Conservation (phyloP, 805 yeast species). For the Sungouiozyma intestinalis region DNA sequence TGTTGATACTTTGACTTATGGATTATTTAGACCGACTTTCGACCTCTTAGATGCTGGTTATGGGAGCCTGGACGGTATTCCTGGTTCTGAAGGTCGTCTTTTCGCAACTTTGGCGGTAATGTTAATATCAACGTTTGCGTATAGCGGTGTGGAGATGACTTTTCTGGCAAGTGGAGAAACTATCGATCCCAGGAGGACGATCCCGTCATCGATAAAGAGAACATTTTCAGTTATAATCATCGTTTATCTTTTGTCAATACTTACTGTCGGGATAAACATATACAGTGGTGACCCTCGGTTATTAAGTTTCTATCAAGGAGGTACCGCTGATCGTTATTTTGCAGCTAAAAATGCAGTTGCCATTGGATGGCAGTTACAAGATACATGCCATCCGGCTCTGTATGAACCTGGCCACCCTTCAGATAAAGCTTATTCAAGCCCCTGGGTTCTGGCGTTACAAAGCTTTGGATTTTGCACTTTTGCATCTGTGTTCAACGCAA, state of each 20-base stretch:
- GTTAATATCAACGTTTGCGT: slow-evolving; percentile 60
- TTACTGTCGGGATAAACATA: slow-evolving; percentile 59
- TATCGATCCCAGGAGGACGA: slow-evolving; percentile 63
- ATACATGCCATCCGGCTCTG: slow-evolving; percentile 59
- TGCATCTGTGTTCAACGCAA: slow-evolving; percentile 42
- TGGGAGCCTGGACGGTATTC: slow-evolving; percentile 45
- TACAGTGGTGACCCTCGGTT: slow-evolving; percentile 73
- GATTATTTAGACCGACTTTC: slow-evolving; percentile 65
- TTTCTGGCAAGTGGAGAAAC: slow-evolving; percentile 81
- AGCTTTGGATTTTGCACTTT: slow-evolving; percentile 41
- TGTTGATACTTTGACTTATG: slow-evolving; percentile 41
- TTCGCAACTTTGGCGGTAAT: slow-evolving; percentile 52
- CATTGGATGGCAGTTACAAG: slow-evolving; percentile 48
- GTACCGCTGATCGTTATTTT: slow-evolving; percentile 6
- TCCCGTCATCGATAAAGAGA: slow-evolving; percentile 67
- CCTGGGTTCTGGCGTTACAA: slow-evolving; percentile 48
- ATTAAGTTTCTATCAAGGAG: slow-evolving; percentile 37
- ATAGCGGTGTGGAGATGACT: slow-evolving; percentile 74
- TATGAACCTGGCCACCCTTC: slow-evolving; percentile 35
- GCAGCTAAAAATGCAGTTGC: slow-evolving; percentile 11
- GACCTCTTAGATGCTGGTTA: slow-evolving; percentile 53
- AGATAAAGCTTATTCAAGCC: slow-evolving; percentile 40
- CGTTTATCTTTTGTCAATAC: slow-evolving; percentile 55
- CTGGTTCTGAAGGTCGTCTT: slow-evolving; percentile 51
- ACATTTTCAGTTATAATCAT: slow-evolving; percentile 63